phyloP scores from a whole-genome alignment of 441 rosid species.

The Populus hybrid region DNA sequence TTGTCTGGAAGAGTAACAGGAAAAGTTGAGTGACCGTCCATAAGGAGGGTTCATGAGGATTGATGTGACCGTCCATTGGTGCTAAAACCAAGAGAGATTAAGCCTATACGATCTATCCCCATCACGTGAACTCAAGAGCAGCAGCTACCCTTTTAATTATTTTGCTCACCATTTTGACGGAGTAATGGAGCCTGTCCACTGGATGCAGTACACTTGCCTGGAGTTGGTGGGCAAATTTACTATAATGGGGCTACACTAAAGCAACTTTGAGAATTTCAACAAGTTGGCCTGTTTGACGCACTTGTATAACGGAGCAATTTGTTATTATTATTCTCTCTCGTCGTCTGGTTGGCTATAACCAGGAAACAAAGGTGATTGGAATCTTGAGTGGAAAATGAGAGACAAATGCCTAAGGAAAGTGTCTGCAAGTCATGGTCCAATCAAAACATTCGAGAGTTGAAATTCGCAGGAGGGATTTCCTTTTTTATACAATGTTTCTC shows the following conservation, averaged over 20 bases:
- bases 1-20: constrained; percentile 4
- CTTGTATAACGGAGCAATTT: neutral
- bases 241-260: neutral
- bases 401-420: neutral
- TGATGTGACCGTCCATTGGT: constrained; percentile 42
- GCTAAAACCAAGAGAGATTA: constrained; percentile 19
- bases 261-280: neutral
- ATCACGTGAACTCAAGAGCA: constrained; percentile 10
- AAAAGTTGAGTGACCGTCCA: constrained; percentile 13
- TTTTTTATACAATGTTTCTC: no score
- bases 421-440: neutral
- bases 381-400: neutral
- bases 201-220: constrained; percentile 9
- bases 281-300: neutral
- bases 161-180: neutral
- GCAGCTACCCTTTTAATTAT: neutral
- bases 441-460: neutral
- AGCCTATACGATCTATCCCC: constrained; percentile 11
- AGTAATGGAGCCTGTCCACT: constrained; percentile 9
- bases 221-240: constrained; percentile 15
- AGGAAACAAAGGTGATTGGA: neutral
- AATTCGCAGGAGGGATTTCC: no score
- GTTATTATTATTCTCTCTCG: no score
- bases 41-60: neutral
- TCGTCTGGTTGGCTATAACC: neutral